A percentile compares a stretch with the other conserved stretches of the same genome.
phyloP scores from a whole-genome alignment of 305 asterid species.

The Solanum hybrid region DNA sequence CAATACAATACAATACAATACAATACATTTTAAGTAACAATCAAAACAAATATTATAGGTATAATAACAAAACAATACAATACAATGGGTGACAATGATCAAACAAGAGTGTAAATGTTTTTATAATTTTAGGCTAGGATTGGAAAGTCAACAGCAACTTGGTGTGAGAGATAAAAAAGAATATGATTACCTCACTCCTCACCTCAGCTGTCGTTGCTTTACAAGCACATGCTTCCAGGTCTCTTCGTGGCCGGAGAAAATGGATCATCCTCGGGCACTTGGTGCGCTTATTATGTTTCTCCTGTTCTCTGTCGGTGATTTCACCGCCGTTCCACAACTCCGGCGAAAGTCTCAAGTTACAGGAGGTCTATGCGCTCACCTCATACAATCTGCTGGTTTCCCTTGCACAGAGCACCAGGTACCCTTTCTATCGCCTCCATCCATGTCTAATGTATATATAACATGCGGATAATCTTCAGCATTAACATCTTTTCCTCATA shows the following conservation, averaged over 20 bases:
- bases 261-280: conserved; percentile 25
- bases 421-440: conserved; percentile 7
- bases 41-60: no score
- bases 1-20: no score
- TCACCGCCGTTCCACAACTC: conserved; percentile 22
- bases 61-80: no score
- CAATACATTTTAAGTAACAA: no score
- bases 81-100: no score
- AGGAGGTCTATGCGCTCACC: conserved; percentile 54
- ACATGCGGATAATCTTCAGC: background rate
- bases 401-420: conserved; percentile 83
- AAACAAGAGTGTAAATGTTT: no score
- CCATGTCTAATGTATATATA: background rate
- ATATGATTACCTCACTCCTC: background rate
- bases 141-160: background rate
- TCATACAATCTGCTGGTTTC: conserved; percentile 66
- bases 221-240: background rate
- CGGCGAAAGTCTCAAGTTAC: conserved; percentile 27
- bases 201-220: background rate
- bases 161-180: background rate
- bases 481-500: background rate
- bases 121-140: background rate
- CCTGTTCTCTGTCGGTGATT: conserved; percentile 24
- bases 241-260: conserved; percentile 7
- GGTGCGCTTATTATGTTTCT: conserved; percentile 13